phyloP scores from a whole-genome alignment of 495 filamentous ascomycete species.

The Terfezia claveryi region DNA sequence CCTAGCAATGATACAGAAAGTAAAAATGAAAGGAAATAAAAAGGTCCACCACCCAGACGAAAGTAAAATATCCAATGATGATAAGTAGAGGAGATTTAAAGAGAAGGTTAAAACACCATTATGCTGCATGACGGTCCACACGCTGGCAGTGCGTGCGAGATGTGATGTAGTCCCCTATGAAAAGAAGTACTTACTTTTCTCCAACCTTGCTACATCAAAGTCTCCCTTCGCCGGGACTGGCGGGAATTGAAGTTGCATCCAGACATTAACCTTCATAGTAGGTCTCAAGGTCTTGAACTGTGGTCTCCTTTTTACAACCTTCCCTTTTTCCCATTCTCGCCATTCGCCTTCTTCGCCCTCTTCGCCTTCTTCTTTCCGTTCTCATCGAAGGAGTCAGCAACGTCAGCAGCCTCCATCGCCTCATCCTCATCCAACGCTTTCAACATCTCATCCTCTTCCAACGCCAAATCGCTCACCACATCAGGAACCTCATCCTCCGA shows the following conservation, averaged over 20 bases:
- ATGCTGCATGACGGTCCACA: no score
- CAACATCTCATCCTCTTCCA: conserved; percentile 12
- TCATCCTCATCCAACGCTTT: neutral
- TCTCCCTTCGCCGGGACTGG: conserved; percentile 25
- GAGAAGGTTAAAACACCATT: no score
- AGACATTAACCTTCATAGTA: conserved; percentile 7
- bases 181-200: conserved; percentile 28
- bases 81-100: no score
- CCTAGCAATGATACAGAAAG: neutral
- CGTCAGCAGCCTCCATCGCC: neutral
- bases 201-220: conserved; percentile 25
- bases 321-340: neutral
- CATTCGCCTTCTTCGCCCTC: neutral
- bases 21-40: neutral
- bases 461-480: conserved; percentile 31
- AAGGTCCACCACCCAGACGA: no score
- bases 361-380: neutral
- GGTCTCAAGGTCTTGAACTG: neutral
- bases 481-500: neutral
- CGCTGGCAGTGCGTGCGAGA: no score
- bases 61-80: no score
- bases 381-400: neutral
- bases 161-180: conserved; percentile 16
- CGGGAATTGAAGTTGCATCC: conserved; percentile 18
- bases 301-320: neutral